A percentile compares a stretch with the other conserved stretches of the same genome.
These are phyloP conservation scores for Blastobotrys peoriensis DNA, from an alignment of 805 yeast genomes.

Conservation along the genomic window DNA sequence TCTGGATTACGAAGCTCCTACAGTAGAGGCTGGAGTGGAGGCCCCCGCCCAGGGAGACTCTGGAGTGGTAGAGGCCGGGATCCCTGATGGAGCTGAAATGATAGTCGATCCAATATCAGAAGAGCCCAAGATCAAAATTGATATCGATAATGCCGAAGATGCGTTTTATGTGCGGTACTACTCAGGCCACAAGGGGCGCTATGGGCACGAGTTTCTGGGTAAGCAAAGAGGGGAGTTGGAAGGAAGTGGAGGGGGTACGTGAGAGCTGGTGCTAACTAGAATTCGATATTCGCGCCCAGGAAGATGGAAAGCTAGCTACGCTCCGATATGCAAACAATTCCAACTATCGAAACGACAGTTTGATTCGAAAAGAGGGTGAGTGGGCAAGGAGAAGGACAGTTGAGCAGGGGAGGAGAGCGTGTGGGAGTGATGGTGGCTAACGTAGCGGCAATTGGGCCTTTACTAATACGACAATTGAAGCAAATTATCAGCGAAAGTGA, in stretches of 20 bases:
- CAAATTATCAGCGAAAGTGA: constrained; percentile 35
- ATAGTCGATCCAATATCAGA: not conserved
- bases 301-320: constrained; percentile 29
- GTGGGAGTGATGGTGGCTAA: not conserved
- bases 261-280: constrained; percentile 18
- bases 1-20: too few species aligned
- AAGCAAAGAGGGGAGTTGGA: constrained; percentile 4
- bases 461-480: constrained; percentile 33
- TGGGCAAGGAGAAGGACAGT: not conserved
- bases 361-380: constrained; percentile 35
- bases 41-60: too few species aligned
- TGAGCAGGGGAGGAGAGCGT: not conserved
- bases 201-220: constrained; percentile 43
- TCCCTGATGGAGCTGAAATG: too few species aligned
- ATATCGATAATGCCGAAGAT: constrained; percentile 14
- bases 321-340: constrained; percentile 42
- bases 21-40: too few species aligned
- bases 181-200: constrained; percentile 39
- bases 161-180: constrained; percentile 39
- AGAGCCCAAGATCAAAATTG: constrained; percentile 5
- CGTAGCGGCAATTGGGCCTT: constrained; percentile 30
- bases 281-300: constrained; percentile 30
- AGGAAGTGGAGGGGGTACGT: not conserved
- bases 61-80: too few species aligned
- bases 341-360: constrained; percentile 38